Evolutionary conservation across 1,139 yeast genomes (phyloP), one percentile per base, ranked within the genome.

Genomic region (Magnusiomyces suaveolens): DNA sequence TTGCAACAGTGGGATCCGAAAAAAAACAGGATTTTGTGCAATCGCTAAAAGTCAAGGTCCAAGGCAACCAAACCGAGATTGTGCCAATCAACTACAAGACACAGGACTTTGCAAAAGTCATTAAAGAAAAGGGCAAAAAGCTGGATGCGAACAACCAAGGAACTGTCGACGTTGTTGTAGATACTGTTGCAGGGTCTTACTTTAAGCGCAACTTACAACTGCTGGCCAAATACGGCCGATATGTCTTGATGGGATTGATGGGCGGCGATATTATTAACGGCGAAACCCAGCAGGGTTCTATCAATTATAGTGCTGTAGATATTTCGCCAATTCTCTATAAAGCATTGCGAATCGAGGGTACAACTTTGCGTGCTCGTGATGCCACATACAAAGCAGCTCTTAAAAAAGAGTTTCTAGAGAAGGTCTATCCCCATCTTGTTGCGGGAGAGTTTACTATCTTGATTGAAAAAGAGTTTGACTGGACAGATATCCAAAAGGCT

Each of bases 161-260:
- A 1, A 72, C 71, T 2, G 60, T 69, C 16, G 66, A 70, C 52
- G 61, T 67, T 16, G 61, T 67, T 20, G 59, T 71, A n/a, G 73
- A 69, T 54, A 69, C 70, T n/a, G 66, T 68, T 14, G 70, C 70
- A n/a, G 62, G 58, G 32, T 57, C 61, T 1, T 66, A 67, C 54
- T 62, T 68, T 51, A 52, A 54, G 29, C 52, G 57, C 44, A 61
- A 67, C 56, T 52, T 67, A 4, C 60, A 59, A 3, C 58, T 61
- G 10, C 58, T 64, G 12, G 63, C 64, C 6, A 57, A 56, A 2
- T 71, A 66, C n/a, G 72, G 69, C 20, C 55, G 64, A 1, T 51
- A 68, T 1, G 70, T 68, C 14, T 43, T 66, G 41, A 59, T 68
- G 61, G 67, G 68, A 6, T 50, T 59, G 18, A 56, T 67, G 63